phyloP scores from a whole-genome alignment of 164 flowering plant genomes.

The Protea cynaroides region DNA sequence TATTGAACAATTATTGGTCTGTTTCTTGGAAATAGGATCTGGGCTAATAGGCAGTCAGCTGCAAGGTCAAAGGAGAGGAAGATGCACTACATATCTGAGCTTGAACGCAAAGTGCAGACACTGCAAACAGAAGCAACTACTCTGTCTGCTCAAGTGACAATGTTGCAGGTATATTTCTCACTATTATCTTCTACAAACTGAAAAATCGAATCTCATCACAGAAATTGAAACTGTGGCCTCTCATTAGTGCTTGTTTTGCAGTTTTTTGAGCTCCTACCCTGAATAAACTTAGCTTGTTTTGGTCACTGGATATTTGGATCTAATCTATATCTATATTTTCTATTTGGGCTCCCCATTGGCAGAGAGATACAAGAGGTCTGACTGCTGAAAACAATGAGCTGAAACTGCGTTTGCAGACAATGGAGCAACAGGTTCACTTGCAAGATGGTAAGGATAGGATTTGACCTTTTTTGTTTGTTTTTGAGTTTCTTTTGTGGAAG shows the following conservation, averaged over 20 bases:
- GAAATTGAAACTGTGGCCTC: not conserved
- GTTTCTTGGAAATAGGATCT: constrained; percentile 46
- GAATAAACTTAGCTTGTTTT: not conserved
- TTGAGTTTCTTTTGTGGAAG: too few species aligned
- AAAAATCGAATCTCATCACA: not conserved
- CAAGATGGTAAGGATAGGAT: constrained; percentile 72
- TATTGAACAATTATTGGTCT: not conserved
- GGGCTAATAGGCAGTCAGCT: constrained; percentile 99
- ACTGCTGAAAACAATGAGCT: constrained; percentile 21
- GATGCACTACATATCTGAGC: constrained; percentile 41
- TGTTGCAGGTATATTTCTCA: constrained; percentile 62
- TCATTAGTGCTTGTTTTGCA: not conserved
- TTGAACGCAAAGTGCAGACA: constrained; percentile 83
- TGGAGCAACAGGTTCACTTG: constrained; percentile 97
- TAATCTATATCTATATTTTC: not conserved
- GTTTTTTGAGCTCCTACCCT: constrained; percentile 2
- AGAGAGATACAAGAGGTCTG: constrained; percentile 93
- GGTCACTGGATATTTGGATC: not conserved
- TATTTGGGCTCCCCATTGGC: constrained; percentile 19
- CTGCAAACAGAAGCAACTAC: constrained; percentile 1
- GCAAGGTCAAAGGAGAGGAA: constrained; percentile 98
- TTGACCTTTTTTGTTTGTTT: not conserved
- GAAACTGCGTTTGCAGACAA: constrained; percentile 82
- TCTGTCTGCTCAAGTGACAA: constrained; percentile 37
- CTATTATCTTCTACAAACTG: not conserved